Evolutionary conservation across 768 basidiomycete genomes (phyloP), one percentile per base, ranked within the genome.

Genomic region (Termitomyces sp.): DNA sequence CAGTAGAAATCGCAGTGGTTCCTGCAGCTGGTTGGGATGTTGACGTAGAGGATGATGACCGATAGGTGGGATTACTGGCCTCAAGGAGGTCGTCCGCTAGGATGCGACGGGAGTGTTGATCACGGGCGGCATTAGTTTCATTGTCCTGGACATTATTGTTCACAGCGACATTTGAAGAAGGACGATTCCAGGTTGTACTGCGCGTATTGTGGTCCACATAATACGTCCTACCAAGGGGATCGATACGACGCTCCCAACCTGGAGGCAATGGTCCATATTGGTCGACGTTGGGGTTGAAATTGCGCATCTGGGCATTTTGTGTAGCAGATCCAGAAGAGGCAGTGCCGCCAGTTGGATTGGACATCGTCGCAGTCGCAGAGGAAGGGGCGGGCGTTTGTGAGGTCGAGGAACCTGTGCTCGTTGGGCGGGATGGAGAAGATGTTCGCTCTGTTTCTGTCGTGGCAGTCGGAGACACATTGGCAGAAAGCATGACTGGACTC

Each of bases 151-250:
- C 75, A 36, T 76, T 81, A 48, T 75, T 81, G 67, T 96, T 95
- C 14, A 81, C 85, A 4, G 84, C 81, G 46, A 89, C 87, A 66
- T 80, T 93, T 13, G 83, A 73, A 24, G 88, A 91, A 7, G 96
- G 96, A 18, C 97, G 78, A 69, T 93, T 95, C 97, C 97, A 99
- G 0, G 97, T 98, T 7, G 97, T 99, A 13, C 90, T 92, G 56
- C 97, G 88, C 9, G 92, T 93, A 71, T 98, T 98, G 75, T 98
- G 97, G 69, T 99, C 97, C 55, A 99, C 97, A 70, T 98, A 99
- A 71, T 99, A 99, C 7, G 93, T 96, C 56, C 97, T 79, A 9
- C 89, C 97, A 26, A 98, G 83, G 33, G 97, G 95, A 73, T 99
- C 97, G 56, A 95, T 92, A 46, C 97, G 90, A 59, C 97, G 84